Base-by-base conservation (phyloP, 495 filamentous ascomycete species). In the Saxophila tyrrhenica region DNA sequence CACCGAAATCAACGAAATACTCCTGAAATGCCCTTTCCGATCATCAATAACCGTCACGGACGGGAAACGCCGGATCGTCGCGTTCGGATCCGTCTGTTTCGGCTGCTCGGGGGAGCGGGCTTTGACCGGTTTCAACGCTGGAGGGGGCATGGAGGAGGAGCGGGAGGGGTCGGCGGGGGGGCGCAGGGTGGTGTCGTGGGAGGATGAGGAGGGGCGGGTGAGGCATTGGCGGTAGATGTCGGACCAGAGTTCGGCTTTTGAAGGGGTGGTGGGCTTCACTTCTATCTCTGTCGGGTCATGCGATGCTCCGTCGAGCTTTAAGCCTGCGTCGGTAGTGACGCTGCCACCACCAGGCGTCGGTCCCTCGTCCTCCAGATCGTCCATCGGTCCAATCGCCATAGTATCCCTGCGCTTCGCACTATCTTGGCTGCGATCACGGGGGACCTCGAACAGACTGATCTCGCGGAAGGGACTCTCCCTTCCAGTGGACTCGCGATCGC, bases 11-110 rank as follows among this genome's bases (percentile, higher is more conserved):
- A 60, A 38, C 7, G 57, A 60, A 25, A 60, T 35, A 23, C 57
- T 60, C 1, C 53, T 39, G 17, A 16, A 45, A 25, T 60, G 57
- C 10, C 57, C 57, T 22, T 60, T 60, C 25, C 53, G 53, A 23
- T 60, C 57, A 35, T 60, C 57, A n/a, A 60, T 21, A 8, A 60
- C 57, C 2, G 57, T 60, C n/a, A 56, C 57, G 22, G 57, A 60
- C 13, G 57, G 57, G 39, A 56, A 60, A 2, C 53, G 39, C 1
- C 57, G 47, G 16, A 60, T 42, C 9, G 19, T 50, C 35, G 38
- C 47, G 17, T 48, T 47, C 2, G 47, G 23, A 25, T 55, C 52
- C 1, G 51, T 23, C 44, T 10, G 16, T 32, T 38, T 50, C 2
- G 25, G 11, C 16, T 59, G 51, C 38, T 52, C 35, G 9, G 57